Percentiles rank a stretch among this genome's conserved stretches.
Evolutionary conservation across 1,284 basidiomycete species (phyloP).

Genomic region (Golubevia pallescens): DNA sequence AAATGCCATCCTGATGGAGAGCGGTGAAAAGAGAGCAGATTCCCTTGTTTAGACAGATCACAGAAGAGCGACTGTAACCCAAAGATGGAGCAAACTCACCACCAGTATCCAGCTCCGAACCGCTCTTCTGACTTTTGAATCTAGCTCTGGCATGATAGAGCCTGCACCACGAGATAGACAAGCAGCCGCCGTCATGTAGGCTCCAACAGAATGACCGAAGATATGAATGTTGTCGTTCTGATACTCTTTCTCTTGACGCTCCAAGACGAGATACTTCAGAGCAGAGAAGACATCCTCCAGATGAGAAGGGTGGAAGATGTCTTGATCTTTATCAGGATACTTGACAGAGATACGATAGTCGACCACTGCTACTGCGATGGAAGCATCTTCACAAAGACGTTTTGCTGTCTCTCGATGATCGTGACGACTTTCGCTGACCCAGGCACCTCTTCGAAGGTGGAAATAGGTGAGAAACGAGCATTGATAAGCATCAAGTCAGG

Average conservation of each 20-base stretch:
- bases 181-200: not conserved
- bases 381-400: not conserved
- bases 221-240: not conserved
- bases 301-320: not conserved
- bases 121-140: not conserved
- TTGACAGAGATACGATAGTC: not conserved
- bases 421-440: not conserved
- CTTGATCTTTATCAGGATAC: not conserved
- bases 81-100: not conserved
- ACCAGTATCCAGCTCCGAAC: not conserved
- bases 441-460: not conserved
- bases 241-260: not conserved
- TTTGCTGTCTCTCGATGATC: not conserved
- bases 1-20: no score
- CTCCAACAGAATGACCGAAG: not conserved
- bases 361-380: not conserved
- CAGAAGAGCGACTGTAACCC: not conserved
- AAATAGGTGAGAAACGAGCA: not conserved
- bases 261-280: not conserved
- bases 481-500: not conserved
- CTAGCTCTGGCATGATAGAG: not conserved
- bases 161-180: not conserved
- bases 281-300: not conserved
- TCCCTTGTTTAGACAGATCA: not conserved
- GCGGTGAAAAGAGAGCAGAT: no score